Percentiles rank a stretch among this genome's conserved stretches.
These are phyloP conservation scores for Bigelowiella natans DNA, from an alignment of 78 protist genomes.

Conservation along the genomic window DNA sequence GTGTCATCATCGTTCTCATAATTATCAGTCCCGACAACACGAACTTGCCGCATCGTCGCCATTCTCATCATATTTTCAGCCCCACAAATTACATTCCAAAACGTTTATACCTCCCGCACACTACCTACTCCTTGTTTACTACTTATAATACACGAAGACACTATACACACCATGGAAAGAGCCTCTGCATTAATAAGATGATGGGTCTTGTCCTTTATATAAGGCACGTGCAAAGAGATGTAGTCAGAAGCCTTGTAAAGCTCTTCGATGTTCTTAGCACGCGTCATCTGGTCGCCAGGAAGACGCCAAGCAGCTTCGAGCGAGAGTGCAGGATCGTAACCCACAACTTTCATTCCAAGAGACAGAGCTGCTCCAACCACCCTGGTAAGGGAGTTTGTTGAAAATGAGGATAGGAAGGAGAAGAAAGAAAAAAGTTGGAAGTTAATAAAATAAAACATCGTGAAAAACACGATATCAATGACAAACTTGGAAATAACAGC, in stretches of 20 bases:
- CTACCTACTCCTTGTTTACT: too few species aligned
- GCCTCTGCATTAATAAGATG: not conserved
- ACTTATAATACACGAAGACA: too few species aligned
- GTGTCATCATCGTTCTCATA: too few species aligned
- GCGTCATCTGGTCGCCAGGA: not conserved
- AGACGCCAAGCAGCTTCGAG: not conserved
- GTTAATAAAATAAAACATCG: too few species aligned
- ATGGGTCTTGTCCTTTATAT: conserved; percentile 4
- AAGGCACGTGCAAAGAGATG: conserved; percentile 1
- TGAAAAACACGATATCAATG: too few species aligned
- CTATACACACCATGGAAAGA: too few species aligned
- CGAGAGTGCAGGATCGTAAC: not conserved
- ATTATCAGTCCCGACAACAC: too few species aligned
- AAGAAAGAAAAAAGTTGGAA: not conserved
- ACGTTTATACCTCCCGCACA: too few species aligned
- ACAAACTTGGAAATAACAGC: too few species aligned
- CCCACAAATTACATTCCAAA: too few species aligned
- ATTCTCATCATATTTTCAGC: too few species aligned
- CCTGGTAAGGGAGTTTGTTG: not conserved
- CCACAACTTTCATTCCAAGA: conserved; percentile 10
- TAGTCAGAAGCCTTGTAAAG: not conserved
- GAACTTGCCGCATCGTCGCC: too few species aligned
- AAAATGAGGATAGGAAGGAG: not conserved
- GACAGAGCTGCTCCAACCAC: conserved; percentile 2
- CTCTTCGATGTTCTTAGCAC: not conserved